phyloP scores from a whole-genome alignment of 768 basidiomycete genomes.

The Suillus fuscotomentosus region DNA sequence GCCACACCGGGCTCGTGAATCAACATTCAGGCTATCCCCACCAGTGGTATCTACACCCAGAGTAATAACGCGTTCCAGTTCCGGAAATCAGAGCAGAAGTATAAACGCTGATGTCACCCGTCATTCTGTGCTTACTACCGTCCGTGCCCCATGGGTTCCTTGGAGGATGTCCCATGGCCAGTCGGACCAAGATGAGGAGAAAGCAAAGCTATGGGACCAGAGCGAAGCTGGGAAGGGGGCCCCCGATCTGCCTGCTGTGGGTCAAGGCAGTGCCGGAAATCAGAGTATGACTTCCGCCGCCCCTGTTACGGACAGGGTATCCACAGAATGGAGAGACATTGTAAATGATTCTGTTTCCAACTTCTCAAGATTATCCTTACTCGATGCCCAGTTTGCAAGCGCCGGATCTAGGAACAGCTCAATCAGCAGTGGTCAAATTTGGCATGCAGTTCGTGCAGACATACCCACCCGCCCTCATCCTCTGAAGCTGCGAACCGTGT shows the following conservation, averaged over 20 bases:
- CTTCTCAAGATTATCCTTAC: constrained; percentile 6
- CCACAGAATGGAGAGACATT: constrained; percentile 9
- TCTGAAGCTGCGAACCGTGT: constrained; percentile 4
- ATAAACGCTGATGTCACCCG: constrained; percentile 14
- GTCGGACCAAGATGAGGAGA: constrained; percentile 22
- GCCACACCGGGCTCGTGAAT: constrained; percentile 25
- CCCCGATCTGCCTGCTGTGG: constrained; percentile 10
- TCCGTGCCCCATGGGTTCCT: constrained; percentile 40
- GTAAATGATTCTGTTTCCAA: constrained; percentile 9
- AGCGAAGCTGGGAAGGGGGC: constrained; percentile 30
- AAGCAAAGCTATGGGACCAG: constrained; percentile 31
- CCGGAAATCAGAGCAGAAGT: constrained; percentile 6
- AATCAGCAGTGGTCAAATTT: constrained; percentile 5
- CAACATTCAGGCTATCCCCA: constrained; percentile 22
- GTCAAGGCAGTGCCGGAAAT: background rate
- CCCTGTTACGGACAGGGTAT: constrained; percentile 8
- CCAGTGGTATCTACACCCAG: constrained; percentile 26
- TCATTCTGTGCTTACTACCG: constrained; percentile 19
- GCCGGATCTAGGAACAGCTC: constrained; percentile 10
- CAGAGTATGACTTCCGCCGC: background rate
- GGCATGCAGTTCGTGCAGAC: constrained; percentile 4
- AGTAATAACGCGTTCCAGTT: constrained; percentile 16
- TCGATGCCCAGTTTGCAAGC: constrained; percentile 11
- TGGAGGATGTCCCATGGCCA: constrained; percentile 26
- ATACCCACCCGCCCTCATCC: constrained; percentile 1